These are phyloP conservation scores for Moniliella sp. DNA, from an alignment of 1,284 basidiomycete genomes.

Conservation along the genomic window DNA sequence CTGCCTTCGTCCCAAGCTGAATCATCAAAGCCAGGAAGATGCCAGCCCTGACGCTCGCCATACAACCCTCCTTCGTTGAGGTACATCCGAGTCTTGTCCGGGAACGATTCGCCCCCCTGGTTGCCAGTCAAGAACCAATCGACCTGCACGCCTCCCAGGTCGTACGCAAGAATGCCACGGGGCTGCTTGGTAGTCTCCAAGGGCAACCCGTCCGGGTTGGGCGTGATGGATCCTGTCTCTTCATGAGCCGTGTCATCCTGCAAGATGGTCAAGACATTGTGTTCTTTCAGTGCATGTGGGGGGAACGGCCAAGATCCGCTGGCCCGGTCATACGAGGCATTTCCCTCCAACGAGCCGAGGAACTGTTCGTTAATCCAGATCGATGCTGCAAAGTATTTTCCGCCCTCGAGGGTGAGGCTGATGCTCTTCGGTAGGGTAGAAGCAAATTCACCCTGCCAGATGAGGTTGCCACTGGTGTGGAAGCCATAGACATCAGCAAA, in stretches of 20 bases:
- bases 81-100: constrained; percentile 49
- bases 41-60: constrained; percentile 58
- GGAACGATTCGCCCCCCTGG: constrained; percentile 51
- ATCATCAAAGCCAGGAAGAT: constrained; percentile 51
- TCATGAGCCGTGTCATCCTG: constrained; percentile 63
- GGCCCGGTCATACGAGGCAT: constrained; percentile 41
- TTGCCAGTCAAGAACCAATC: constrained; percentile 64
- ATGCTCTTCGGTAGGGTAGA: constrained; percentile 25
- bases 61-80: constrained; percentile 60
- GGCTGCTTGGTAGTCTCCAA: constrained; percentile 44
- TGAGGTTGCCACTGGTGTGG: constrained; percentile 44
- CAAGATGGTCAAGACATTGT: constrained; percentile 52
- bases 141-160: constrained; percentile 45
- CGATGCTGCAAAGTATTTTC: constrained; percentile 52
- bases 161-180: constrained; percentile 44
- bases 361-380: constrained; percentile 58
- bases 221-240: constrained; percentile 21
- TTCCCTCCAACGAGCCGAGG: constrained; percentile 46
- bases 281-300: constrained; percentile 37
- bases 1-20: constrained; percentile 43
- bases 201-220: constrained; percentile 6
- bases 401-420: constrained; percentile 46
- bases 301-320: constrained; percentile 38
- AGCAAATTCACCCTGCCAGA: constrained; percentile 59
- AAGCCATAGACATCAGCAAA: constrained; percentile 42